phyloP scores from a whole-genome alignment of 495 filamentous ascomycete species.

The Lasiosphaeria ovina region DNA sequence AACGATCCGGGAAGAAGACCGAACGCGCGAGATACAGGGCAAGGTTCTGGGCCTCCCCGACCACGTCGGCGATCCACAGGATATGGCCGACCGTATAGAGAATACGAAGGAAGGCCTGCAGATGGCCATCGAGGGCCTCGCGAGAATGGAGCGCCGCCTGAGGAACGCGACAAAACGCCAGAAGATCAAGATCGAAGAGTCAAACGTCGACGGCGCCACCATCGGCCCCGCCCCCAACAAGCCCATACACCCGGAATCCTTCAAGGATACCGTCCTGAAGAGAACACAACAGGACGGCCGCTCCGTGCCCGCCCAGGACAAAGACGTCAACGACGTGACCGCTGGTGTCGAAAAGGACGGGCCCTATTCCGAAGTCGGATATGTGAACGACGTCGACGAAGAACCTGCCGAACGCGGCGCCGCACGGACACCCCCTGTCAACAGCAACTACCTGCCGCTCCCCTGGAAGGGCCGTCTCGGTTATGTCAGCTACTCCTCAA shows the following conservation, averaged over 20 bases:
- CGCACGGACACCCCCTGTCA: conserved; percentile 67
- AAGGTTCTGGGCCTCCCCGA: conserved; percentile 17
- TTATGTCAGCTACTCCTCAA: conserved; percentile 60
- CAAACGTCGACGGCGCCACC: neutral
- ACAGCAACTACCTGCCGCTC: conserved; percentile 82
- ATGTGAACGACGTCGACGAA: conserved; percentile 18
- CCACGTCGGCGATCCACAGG: conserved; percentile 1
- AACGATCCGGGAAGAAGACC: conserved; percentile 8
- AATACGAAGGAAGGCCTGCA: conserved; percentile 22
- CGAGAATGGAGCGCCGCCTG: conserved; percentile 28
- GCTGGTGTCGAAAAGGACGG: neutral
- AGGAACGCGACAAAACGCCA: conserved; percentile 27
- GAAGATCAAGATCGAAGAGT: conserved; percentile 30
- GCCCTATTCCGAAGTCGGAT: neutral
- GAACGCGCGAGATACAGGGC: conserved; percentile 15
- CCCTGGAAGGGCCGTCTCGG: conserved; percentile 93
- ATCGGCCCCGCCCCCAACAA: neutral
- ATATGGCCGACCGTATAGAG: conserved; percentile 9
- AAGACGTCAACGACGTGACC: conserved; percentile 5
- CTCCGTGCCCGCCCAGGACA: neutral
- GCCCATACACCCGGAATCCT: neutral
- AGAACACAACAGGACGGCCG: too few relatives aligned
- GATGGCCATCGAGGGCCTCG: conserved; percentile 30
- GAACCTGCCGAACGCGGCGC: conserved; percentile 46
- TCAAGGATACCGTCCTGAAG: conserved; percentile 1